Evolutionary conservation across 2,329 filamentous ascomycete genomes (phyloP), one percentile per base, ranked within the genome.

Genomic region (Epicoccum sorghinum): DNA sequence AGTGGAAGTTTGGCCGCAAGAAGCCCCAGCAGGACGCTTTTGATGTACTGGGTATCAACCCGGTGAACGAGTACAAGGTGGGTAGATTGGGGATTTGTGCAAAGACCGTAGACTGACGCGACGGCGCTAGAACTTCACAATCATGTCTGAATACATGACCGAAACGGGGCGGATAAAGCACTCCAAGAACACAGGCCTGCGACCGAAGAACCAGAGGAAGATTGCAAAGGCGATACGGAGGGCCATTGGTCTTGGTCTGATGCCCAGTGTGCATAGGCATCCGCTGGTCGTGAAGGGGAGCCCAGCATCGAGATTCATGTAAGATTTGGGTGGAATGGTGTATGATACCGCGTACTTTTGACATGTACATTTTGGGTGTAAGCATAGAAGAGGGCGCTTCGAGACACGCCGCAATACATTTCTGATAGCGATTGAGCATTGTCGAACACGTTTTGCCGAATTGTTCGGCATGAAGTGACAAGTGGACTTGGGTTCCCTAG

Each of bases 211-310:
- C 80, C 95, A 99, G 80, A 84, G 95, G 64, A 92, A 89, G 78
- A 86, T 99, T 71, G 90, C 93, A 58, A 97, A 96, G 81, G 93
- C 96, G 47, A 89, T 99, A 67, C 83, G 95, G 62, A 85, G 95
- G 65, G 89, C 90, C 18, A 88, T 98, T 67, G 95, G 93, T 1
- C 83, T 97, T 70, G 95, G 95, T 13, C 80, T 98, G 57, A 92
- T 98, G 83, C 95, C 95, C 23, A 96, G 88, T 73, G 89, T 96
- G 50, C 90, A 99, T 79, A 81, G 82, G 62, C 95, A 99, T 78
- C 95, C 95, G 3, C 41, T 73, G 56, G 70, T 73, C 24, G 35
- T 73, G 51, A 73, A 71, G 64, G 66, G 65, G 58, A 67, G 58
- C 52, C 38, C 39, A 8, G 57, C 65, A 7, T 22, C 41, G 3